Evolutionary conservation across 208 protist genomes (phyloP).

Genomic region (Leptomonas pyrrhocoris): DNA sequence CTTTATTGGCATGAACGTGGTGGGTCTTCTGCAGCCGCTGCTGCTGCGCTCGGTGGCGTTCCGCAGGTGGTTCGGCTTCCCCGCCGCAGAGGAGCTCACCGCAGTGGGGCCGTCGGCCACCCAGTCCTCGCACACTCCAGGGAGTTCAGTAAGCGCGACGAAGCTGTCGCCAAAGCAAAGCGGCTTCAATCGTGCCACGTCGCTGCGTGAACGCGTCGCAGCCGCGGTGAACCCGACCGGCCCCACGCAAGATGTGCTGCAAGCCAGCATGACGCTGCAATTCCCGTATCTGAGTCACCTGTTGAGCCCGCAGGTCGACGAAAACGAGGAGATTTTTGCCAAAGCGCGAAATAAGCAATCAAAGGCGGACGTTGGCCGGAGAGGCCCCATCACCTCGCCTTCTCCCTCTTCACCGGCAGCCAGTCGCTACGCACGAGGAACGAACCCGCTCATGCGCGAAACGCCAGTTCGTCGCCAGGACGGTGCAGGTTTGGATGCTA

Average conservation of each 20-base stretch:
- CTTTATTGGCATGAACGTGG: slow-evolving; percentile 83
- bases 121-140: neutral
- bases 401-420: slow-evolving; percentile 5
- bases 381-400: slow-evolving; percentile 4
- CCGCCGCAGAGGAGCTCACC: slow-evolving; percentile 21
- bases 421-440: slow-evolving; percentile 42
- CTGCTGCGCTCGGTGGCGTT: slow-evolving; percentile 61
- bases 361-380: slow-evolving; percentile 19
- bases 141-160: neutral
- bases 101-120: slow-evolving; percentile 4
- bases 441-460: slow-evolving; percentile 70
- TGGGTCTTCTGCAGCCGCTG: slow-evolving; percentile 81
- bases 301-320: slow-evolving; percentile 66
- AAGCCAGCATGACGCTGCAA: slow-evolving; percentile 67
- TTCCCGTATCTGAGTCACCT: slow-evolving; percentile 83
- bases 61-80: slow-evolving; percentile 62
- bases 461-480: slow-evolving; percentile 28
- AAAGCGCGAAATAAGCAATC: slow-evolving; percentile 30
- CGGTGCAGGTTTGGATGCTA: neutral
- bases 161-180: neutral
- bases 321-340: slow-evolving; percentile 51
- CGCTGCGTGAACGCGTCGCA: slow-evolving; percentile 20
- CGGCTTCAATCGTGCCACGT: neutral
- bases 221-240: slow-evolving; percentile 5
- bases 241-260: slow-evolving; percentile 45